These are phyloP conservation scores for Microbotryomycetes sp. DNA, from an alignment of 1,284 basidiomycete genomes.

Conservation along the genomic window DNA sequence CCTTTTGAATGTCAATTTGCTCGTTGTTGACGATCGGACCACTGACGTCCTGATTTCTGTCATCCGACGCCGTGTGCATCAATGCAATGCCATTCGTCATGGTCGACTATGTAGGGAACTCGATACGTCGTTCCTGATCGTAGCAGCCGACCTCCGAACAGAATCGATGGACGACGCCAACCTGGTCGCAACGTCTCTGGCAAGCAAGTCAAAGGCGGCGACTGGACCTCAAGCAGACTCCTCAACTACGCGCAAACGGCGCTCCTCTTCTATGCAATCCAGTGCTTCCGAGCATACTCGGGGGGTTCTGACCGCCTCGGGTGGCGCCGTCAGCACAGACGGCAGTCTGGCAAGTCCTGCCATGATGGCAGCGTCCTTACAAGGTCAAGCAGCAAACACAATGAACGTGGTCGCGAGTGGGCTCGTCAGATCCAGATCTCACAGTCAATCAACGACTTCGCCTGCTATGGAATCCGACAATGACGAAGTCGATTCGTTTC, in stretches of 20 bases:
- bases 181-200: constrained; percentile 46
- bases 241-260: background rate
- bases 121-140: constrained; percentile 75
- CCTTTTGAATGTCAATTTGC: no score
- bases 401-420: no score
- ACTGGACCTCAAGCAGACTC: background rate
- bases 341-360: background rate
- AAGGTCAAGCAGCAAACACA: background rate
- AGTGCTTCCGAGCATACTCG: background rate
- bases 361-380: background rate
- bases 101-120: constrained; percentile 63
- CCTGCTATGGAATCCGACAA: background rate
- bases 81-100: no score
- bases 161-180: constrained; percentile 71
- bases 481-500: background rate
- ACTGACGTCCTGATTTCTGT: no score
- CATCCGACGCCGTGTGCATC: no score
- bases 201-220: no score
- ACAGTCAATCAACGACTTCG: background rate
- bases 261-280: background rate
- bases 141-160: constrained; percentile 83
- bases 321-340: background rate
- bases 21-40: no score
- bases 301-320: no score
- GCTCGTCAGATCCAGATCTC: background rate